Evolutionary conservation across 2,329 filamentous ascomycete species (phyloP), one percentile per base, ranked within the genome.

Genomic region (Monosporascus sp.): DNA sequence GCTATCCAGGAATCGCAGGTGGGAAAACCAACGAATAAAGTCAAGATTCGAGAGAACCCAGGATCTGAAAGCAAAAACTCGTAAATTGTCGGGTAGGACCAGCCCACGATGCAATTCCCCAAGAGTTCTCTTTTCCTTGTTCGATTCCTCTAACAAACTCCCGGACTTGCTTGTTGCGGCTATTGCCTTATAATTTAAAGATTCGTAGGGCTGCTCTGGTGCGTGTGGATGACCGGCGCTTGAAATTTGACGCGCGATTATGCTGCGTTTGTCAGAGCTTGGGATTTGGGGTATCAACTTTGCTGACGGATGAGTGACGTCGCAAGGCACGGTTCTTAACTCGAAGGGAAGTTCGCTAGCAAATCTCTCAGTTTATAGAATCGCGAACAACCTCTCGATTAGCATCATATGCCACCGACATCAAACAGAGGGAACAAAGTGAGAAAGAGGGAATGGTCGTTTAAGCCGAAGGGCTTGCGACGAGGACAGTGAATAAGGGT

Each of bases 241-340:
- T 74, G 68, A 61, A 57, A 62, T 59, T 74, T 74, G 66, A 73
- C 73, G 73, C 72, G 73, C 73, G 72, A 74, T 75, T 74, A 74
- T 65, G 65, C 65, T 72, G 69, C 70, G 70, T 65, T 68, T 72
- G 70, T 65, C 62, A 63, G 63, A 66, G 63, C 57, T 31, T 41
- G 40, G 40, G 53, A 51, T 52, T 48, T 50, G 52, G 54, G 47
- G 46, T 35, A 38, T 38, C 40, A 28, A 28, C n/a, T 8, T 28
- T 46, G 14, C n/a, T 28, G 43, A 28, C 22, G 45, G 26, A 26
- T 40, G 46, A 51, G 26, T 47, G 43, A 46, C 43, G 43, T 31
- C 26, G 43, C 43, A 24, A 46, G 6, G 41, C 41, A 24, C 22
- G 31, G 43, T 24, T 46, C 24, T 24, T 46, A 31, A 46, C 22